Conservation (phyloP, 305 asterid genomes). For the Fraxinus dipetala region DNA sequence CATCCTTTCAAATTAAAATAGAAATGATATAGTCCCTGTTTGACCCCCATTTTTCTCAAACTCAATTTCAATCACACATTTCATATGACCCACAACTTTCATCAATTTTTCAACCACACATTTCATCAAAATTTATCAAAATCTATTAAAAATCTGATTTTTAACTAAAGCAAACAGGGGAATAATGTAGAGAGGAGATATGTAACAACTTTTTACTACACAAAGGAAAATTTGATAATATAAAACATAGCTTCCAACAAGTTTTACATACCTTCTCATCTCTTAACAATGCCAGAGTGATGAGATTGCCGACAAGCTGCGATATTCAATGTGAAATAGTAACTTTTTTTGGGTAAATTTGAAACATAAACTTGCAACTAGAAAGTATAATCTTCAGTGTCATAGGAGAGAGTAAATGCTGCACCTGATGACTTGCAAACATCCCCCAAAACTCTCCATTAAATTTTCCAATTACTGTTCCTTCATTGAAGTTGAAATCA, state of each 20-base stretch:
- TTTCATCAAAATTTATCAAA: background rate
- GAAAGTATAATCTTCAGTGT: background rate
- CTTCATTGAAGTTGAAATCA: conserved; percentile 57
- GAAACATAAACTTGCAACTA: background rate
- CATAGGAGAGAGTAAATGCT: conserved; percentile 2
- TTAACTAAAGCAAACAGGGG: background rate
- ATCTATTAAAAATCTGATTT: background rate
- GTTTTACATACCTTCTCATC: conserved; percentile 56
- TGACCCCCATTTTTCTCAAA: background rate
- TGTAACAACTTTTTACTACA: background rate
- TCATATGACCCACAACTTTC: too few species aligned
- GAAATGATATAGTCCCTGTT: background rate
- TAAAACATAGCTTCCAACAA: conserved; percentile 1
- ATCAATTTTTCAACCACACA: background rate
- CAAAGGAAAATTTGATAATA: background rate
- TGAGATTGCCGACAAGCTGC: conserved; percentile 90
- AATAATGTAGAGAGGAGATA: background rate
- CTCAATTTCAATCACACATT: background rate
- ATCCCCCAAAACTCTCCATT: conserved; percentile 87
- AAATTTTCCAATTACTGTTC: conserved; percentile 72
- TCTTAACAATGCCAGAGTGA: conserved; percentile 66
- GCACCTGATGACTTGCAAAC: conserved; percentile 87
- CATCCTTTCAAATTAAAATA: background rate
- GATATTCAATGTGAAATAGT: conserved; percentile 16
- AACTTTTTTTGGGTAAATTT: background rate